A percentile compares a stretch with the other conserved stretches of the same genome.
These are phyloP conservation scores for Prasinococcaceae sp. DNA, from an alignment of 139 green algal genomes.

Conservation along the genomic window DNA sequence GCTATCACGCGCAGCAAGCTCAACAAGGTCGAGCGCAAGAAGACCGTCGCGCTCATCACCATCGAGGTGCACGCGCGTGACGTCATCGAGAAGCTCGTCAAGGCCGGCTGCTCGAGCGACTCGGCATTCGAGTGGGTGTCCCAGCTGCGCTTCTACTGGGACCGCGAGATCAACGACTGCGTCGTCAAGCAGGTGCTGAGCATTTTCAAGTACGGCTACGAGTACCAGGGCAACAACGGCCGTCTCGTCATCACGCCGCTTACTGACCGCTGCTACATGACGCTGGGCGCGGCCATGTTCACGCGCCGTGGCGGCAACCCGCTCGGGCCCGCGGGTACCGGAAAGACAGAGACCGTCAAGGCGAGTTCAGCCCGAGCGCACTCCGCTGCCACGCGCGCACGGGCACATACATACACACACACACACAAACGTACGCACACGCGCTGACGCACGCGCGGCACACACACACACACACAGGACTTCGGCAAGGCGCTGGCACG, in stretches of 20 bases:
- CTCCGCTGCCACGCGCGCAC: not conserved
- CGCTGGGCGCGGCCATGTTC: slow-evolving; percentile 59
- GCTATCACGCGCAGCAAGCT: slow-evolving; percentile 57
- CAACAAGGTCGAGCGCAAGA: slow-evolving; percentile 65
- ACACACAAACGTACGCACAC: too few species aligned
- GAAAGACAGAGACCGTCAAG: slow-evolving; percentile 70
- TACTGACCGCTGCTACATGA: slow-evolving; percentile 63
- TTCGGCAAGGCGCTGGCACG: slow-evolving; percentile 60
- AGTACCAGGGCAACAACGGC: slow-evolving; percentile 49
- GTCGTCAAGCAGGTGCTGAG: slow-evolving; percentile 63
- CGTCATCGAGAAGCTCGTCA: slow-evolving; percentile 63
- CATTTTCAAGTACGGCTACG: slow-evolving; percentile 62
- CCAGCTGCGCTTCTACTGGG: slow-evolving; percentile 73
- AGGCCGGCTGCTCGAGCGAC: slow-evolving; percentile 33
- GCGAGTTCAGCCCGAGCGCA: not conserved
- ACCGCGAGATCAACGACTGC: slow-evolving; percentile 58
- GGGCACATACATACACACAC: too few species aligned
- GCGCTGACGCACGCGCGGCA: too few species aligned
- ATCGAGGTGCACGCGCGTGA: slow-evolving; percentile 65
- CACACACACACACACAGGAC: too few species aligned
- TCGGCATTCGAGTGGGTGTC: slow-evolving; percentile 62
- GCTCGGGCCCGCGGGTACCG: slow-evolving; percentile 54
- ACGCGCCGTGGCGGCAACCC: slow-evolving; percentile 57
- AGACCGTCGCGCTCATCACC: slow-evolving; percentile 27
- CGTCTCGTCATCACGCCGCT: slow-evolving; percentile 34